Evolutionary conservation across 495 filamentous ascomycete species (phyloP).

Genomic region (Talaromyces adpressus): DNA sequence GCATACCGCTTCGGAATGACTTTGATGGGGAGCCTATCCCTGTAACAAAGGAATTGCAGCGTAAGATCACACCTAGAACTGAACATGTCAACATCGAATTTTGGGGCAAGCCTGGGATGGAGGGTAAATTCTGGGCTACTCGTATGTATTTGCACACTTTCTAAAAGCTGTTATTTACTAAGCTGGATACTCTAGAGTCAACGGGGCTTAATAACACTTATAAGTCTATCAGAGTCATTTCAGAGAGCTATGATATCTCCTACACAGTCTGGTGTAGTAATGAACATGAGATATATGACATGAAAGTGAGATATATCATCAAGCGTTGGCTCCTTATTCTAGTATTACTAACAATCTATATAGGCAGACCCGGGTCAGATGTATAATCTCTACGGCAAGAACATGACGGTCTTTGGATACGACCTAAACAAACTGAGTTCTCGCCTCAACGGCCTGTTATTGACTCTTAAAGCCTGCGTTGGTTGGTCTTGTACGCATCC

Average conservation of each 20-base stretch:
- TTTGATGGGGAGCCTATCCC: conserved; percentile 43
- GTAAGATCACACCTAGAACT: conserved; percentile 21
- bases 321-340: neutral
- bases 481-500: conserved; percentile 33
- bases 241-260: conserved; percentile 34
- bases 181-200: neutral
- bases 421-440: conserved; percentile 25
- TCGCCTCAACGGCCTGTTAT: conserved; percentile 42
- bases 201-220: conserved; percentile 38
- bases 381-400: conserved; percentile 31
- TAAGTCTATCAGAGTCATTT: conserved; percentile 42
- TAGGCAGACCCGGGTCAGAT: conserved; percentile 39
- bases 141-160: neutral
- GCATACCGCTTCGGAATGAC: conserved; percentile 23
- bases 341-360: neutral
- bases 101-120: conserved; percentile 23
- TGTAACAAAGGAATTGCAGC: conserved; percentile 17
- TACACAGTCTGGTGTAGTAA: conserved; percentile 48
- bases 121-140: conserved; percentile 22
- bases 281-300: conserved; percentile 45
- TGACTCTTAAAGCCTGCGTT: conserved; percentile 48
- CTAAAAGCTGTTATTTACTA: neutral
- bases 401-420: neutral
- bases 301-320: conserved; percentile 15
- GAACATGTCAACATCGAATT: conserved; percentile 8